Evolutionary conservation across 1,284 basidiomycete species (phyloP).

Genomic region (Ceraceosorus guamensis): DNA sequence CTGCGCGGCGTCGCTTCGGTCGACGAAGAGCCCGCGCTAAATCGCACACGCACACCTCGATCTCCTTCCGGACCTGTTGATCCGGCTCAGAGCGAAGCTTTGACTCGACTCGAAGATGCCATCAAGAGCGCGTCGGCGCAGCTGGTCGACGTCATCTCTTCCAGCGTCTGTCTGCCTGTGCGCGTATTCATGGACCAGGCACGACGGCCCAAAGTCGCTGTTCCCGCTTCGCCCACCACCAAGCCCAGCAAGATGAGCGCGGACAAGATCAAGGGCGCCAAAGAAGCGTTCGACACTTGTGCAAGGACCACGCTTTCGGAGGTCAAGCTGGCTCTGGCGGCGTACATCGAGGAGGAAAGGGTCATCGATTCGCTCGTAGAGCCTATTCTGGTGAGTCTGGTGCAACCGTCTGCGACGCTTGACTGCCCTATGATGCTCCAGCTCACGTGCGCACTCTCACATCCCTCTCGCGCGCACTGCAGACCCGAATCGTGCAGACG

Average conservation of each 20-base stretch:
- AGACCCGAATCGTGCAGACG: too few relatives aligned
- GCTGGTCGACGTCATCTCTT: constrained; percentile 1
- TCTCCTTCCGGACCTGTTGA: too few relatives aligned
- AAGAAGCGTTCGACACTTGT: constrained; percentile 1
- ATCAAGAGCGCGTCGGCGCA: background rate
- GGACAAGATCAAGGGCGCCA: background rate
- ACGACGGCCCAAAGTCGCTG: background rate
- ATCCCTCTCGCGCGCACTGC: too few relatives aligned
- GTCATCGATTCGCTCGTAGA: constrained; percentile 4
- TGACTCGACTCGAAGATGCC: background rate
- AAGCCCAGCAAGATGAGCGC: background rate
- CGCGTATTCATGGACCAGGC: constrained; percentile 2
- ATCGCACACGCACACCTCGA: too few relatives aligned
- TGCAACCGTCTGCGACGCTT: background rate
- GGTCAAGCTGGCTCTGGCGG: background rate
- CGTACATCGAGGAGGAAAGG: constrained; percentile 5
- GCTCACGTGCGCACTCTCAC: too few relatives aligned
- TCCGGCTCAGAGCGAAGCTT: background rate
- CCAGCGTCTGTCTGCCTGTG: constrained; percentile 1
- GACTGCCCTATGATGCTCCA: too few relatives aligned
- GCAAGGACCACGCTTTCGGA: background rate
- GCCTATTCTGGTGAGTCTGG: constrained; percentile 3
- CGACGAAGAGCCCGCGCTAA: too few relatives aligned
- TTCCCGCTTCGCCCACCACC: background rate
- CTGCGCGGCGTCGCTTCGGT: background rate